These are phyloP conservation scores for Psilocybe mexicana DNA, from an alignment of 1,284 basidiomycete species.

Conservation along the genomic window DNA sequence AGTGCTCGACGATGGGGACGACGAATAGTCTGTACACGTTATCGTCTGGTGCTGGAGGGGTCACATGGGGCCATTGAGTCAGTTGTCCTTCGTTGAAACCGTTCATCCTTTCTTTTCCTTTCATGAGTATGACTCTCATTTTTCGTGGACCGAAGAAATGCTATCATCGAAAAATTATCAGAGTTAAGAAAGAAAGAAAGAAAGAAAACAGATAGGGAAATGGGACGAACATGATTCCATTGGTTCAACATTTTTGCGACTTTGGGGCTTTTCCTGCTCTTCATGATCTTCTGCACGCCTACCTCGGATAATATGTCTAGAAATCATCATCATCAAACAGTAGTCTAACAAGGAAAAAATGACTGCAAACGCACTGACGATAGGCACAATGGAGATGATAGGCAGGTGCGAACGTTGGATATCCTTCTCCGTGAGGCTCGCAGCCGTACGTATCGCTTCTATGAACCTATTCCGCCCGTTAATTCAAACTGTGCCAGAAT, in stretches of 20 bases:
- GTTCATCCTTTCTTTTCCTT: slow-evolving; percentile 29
- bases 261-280: slow-evolving; percentile 23
- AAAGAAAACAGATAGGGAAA: background rate
- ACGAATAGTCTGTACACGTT: slow-evolving; percentile 17
- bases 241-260: slow-evolving; percentile 31
- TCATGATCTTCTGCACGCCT: slow-evolving; percentile 27
- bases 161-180: background rate
- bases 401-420: slow-evolving; percentile 25
- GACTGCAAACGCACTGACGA: slow-evolving; percentile 2
- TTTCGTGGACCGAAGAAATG: slow-evolving; percentile 39
- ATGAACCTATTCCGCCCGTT: slow-evolving; percentile 30
- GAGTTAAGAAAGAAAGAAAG: background rate
- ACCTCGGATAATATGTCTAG: slow-evolving; percentile 21
- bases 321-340: background rate
- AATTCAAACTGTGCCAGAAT: background rate
- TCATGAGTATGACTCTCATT: slow-evolving; percentile 37
- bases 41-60: slow-evolving; percentile 5
- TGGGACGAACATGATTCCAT: slow-evolving; percentile 38
- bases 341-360: background rate
- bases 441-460: slow-evolving; percentile 26
- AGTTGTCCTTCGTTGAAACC: slow-evolving; percentile 24
- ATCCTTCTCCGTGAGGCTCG: slow-evolving; percentile 29
- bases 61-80: slow-evolving; percentile 6
- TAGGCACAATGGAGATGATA: slow-evolving; percentile 28
- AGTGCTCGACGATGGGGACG: background rate